These are phyloP conservation scores for Sporothrix brunneoviolacea DNA, from an alignment of 2,329 filamentous ascomycete species.

Conservation along the genomic window DNA sequence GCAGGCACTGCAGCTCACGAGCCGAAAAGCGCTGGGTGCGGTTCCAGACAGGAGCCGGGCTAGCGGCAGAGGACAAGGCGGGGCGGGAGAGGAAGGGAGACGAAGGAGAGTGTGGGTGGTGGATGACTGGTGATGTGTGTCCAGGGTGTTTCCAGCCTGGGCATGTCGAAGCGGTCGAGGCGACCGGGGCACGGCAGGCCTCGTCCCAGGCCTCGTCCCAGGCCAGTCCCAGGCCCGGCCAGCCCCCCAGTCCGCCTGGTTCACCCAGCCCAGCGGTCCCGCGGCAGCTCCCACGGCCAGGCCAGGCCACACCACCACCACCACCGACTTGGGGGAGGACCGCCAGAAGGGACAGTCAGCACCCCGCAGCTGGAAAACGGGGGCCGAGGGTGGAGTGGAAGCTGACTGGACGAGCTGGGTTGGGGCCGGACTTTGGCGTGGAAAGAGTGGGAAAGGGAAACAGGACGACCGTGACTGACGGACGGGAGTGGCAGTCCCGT, in stretches of 20 bases:
- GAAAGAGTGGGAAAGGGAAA: too few relatives aligned
- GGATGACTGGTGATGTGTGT: background rate
- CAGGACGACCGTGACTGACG: too few relatives aligned
- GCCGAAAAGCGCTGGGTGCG: too few relatives aligned
- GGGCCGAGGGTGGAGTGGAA: background rate
- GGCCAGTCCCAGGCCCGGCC: too few relatives aligned
- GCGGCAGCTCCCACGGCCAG: background rate
- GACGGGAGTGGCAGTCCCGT: too few relatives aligned
- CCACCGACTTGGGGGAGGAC: background rate
- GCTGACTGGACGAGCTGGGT: too few relatives aligned
- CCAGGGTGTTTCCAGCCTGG: too few relatives aligned
- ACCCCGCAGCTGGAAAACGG: background rate
- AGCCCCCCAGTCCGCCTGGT: background rate
- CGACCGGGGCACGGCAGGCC: background rate
- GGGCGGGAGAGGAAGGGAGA: background rate
- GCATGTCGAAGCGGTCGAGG: slow-evolving; percentile 3
- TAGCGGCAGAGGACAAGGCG: slow-evolving; percentile 3
- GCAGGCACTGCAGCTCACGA: too few relatives aligned
- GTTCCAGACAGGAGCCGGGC: background rate
- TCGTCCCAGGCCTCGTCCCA: too few relatives aligned
- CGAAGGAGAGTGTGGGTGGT: background rate
- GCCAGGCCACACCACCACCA: background rate
- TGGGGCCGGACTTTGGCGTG: too few relatives aligned
- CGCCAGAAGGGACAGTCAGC: too few relatives aligned
- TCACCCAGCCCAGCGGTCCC: background rate